A percentile compares a stretch with the other conserved stretches of the same genome.
These are phyloP conservation scores for Caloboletus firmus DNA, from an alignment of 1,284 basidiomycete genomes.

Conservation along the genomic window DNA sequence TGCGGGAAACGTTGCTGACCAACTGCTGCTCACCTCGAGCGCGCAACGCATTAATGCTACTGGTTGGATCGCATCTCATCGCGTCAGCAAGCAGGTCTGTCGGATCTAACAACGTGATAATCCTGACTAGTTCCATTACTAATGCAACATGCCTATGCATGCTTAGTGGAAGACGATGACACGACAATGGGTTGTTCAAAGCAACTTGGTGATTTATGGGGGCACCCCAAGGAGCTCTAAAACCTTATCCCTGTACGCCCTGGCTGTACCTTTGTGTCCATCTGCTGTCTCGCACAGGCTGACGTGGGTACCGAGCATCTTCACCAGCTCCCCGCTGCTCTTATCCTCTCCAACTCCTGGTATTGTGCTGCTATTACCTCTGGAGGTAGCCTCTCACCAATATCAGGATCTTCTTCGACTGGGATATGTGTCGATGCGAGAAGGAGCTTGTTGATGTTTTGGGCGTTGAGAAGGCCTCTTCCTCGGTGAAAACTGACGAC, in stretches of 20 bases:
- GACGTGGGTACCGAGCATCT: background rate
- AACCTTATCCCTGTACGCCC: background rate
- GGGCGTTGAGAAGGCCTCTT: constrained; percentile 23
- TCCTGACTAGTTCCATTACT: too few species aligned
- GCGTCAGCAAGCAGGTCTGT: background rate
- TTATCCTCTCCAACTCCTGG: constrained; percentile 18
- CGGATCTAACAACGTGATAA: too few species aligned
- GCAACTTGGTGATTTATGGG: background rate
- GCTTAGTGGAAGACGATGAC: background rate
- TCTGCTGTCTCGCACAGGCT: background rate
- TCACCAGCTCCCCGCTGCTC: constrained; percentile 10
- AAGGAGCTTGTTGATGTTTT: constrained; percentile 25
- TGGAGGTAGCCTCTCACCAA: constrained; percentile 13
- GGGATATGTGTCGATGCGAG: constrained; percentile 22
- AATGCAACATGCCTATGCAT: background rate
- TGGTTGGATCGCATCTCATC: background rate
- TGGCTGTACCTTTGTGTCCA: background rate
- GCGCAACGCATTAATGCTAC: background rate
- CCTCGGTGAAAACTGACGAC: constrained; percentile 28
- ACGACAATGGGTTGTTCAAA: background rate
- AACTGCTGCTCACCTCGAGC: background rate
- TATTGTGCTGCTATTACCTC: constrained; percentile 17
- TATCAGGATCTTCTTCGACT: constrained; percentile 24
- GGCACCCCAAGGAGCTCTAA: background rate
- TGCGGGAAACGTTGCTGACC: background rate